Percentiles rank a stretch among this genome's conserved stretches.
Conservation (phyloP, 1,139 yeast genomes). For the Protomyces arabidopsidicola region DNA sequence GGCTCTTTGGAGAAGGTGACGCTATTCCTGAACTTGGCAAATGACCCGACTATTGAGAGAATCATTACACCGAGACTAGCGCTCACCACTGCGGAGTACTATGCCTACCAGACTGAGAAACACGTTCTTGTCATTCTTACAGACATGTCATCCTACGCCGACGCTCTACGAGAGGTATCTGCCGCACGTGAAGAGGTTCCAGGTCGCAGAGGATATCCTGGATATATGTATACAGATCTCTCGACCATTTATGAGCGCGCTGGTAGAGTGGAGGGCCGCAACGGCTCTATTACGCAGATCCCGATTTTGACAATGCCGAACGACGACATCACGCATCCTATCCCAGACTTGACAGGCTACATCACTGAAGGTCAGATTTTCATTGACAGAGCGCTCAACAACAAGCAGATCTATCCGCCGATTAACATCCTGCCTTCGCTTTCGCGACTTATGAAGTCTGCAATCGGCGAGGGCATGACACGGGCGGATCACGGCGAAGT, state of each 20-base stretch:
- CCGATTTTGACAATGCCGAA: conserved; percentile 99
- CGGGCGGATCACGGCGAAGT: conserved; percentile 99
- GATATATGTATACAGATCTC: conserved; percentile 99
- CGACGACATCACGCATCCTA: conserved; percentile 99
- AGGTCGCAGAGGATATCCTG: conserved; percentile 99
- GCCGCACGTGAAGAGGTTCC: conserved; percentile 99
- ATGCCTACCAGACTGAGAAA: conserved; percentile 98
- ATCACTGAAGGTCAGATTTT: conserved; percentile 98
- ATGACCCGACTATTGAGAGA: conserved; percentile 99
- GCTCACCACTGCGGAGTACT: conserved; percentile 96
- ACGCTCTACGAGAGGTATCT: conserved; percentile 97
- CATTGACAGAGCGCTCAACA: conserved; percentile 90
- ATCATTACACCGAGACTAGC: conserved; percentile 98
- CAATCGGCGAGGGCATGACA: conserved; percentile 99
- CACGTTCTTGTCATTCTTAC: conserved; percentile 96
- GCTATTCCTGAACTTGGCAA: conserved; percentile 91
- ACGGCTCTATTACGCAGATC: conserved; percentile 97
- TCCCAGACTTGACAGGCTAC: conserved; percentile 99
- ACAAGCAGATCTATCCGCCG: conserved; percentile 98
- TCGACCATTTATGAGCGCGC: conserved; percentile 99
- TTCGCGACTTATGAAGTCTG: conserved; percentile 97
- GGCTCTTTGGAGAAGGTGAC: conserved; percentile 98
- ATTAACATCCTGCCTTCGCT: conserved; percentile 95
- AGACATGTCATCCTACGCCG: conserved; percentile 99
- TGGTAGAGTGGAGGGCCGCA: conserved; percentile 99